Percentiles rank a stretch among this genome's conserved stretches.
Evolutionary conservation across 108 stramenopile genomes (phyloP).

Genomic region (Bacterosira constricta): DNA sequence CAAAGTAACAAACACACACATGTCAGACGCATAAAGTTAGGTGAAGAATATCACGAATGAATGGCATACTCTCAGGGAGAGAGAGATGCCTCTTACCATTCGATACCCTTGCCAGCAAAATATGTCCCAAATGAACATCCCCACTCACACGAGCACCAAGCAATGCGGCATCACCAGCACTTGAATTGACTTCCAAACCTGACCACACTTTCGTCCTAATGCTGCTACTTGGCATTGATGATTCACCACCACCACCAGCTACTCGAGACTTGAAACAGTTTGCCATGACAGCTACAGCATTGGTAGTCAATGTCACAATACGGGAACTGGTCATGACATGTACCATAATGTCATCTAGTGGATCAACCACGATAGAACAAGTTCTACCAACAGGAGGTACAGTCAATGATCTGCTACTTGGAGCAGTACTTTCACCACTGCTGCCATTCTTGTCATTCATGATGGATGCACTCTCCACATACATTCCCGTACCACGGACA

Average conservation of each 20-base stretch:
- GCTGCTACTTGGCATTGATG: background rate
- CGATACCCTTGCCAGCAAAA: conserved; percentile 54
- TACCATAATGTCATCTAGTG: conserved; percentile 63
- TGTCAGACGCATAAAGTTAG: background rate
- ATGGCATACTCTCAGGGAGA: background rate
- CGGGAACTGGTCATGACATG: conserved; percentile 58
- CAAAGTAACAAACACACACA: no score
- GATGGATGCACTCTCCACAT: conserved; percentile 54
- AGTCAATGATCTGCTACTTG: background rate
- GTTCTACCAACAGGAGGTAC: background rate
- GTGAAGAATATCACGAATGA: background rate
- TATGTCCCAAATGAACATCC: conserved; percentile 77
- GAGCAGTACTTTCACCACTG: background rate
- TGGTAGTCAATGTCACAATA: conserved; percentile 66
- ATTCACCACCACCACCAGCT: background rate
- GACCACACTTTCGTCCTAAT: conserved; percentile 70
- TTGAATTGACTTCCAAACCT: conserved; percentile 50
- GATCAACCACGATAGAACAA: conserved; percentile 61
- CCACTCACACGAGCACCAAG: conserved; percentile 64
- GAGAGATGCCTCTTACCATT: conserved; percentile 45
- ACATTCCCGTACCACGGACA: conserved; percentile 45
- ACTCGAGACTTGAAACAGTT: conserved; percentile 31
- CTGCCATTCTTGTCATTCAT: conserved; percentile 34
- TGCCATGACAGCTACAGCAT: conserved; percentile 46
- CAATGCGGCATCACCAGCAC: conserved; percentile 20